These are phyloP conservation scores for Cystobasidium slooffiae DNA, from an alignment of 1,284 basidiomycete species.

Conservation along the genomic window DNA sequence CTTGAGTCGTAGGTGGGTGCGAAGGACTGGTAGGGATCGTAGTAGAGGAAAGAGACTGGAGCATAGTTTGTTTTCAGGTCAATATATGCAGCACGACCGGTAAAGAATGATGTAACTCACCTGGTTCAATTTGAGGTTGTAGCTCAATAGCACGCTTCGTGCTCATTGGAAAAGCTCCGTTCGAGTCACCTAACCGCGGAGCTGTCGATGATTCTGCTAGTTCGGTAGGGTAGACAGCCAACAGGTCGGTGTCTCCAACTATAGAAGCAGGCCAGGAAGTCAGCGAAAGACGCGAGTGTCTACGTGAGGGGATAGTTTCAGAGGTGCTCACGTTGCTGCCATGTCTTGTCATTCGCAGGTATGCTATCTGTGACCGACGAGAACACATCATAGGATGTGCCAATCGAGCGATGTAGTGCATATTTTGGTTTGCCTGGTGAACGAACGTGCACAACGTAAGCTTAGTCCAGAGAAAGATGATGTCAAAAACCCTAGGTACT, in stretches of 20 bases:
- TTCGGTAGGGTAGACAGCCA: slow-evolving; percentile 41
- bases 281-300: not conserved
- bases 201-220: not conserved
- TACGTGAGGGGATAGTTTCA: not conserved
- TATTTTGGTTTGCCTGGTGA: slow-evolving; percentile 45
- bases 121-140: slow-evolving; percentile 25
- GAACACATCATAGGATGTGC: slow-evolving; percentile 48
- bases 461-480: not conserved
- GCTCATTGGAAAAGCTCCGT: not conserved
- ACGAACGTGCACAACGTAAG: not conserved
- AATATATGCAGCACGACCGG: not conserved
- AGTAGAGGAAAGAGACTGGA: slow-evolving; percentile 45
- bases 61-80: not conserved
- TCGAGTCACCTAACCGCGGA: not conserved
- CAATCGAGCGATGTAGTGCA: slow-evolving; percentile 48
- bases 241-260: slow-evolving; percentile 50
- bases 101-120: not conserved
- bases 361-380: slow-evolving; percentile 45
- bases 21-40: slow-evolving; percentile 47
- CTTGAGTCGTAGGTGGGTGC: slow-evolving; percentile 50
- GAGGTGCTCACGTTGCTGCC: slow-evolving; percentile 1
- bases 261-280: not conserved
- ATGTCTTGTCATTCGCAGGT: slow-evolving; percentile 39
- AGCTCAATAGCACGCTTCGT: slow-evolving; percentile 9
- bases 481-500: not conserved